Evolutionary conservation across 78 protist species (phyloP), one percentile per base, ranked within the genome.

Genomic region (Dictyostelium citrinum): DNA sequence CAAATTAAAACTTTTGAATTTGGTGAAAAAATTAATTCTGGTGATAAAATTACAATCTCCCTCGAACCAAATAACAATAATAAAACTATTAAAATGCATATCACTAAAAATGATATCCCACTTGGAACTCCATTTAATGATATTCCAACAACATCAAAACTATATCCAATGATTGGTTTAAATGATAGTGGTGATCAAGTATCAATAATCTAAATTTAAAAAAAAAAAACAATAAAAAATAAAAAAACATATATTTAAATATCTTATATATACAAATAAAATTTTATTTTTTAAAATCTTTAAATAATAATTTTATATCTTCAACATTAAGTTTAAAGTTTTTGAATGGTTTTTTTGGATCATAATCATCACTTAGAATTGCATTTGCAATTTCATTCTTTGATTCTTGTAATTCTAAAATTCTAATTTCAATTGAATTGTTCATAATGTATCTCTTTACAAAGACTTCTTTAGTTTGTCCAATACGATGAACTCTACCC

Each of bases 401-500:
- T 43, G 91, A 61, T 79, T 90, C 82, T 79, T 97, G 98, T 83
- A 98, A 81, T 77, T 72, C 72, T 31, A 91, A 29, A 46, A 98
- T 95, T 22, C 97, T 55, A 27, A 78, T 83, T 78, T 98, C 99
- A 51, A 97, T 83, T 6, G 95, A 82, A 2, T 82, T 79, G 43
- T 84, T 79, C 22, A 97, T 79, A 71, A 97, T 68, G 41, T 85
- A 91, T 14, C 95, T 81, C 51, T 91, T 91, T 55, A 97, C 96
- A 6, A 27, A 24, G n/a, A 96, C 97, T 20, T 24, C 70, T 71
- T 33, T 79, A 39, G 20, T 39, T 75, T 97, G 98, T 4, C 98
- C 98, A 5, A 97, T 95, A 14, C 98, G 20, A 86, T 95, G 94
- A 29, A 91, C 86, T 24, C 98, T 72, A 49, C 90, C 95, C 1